These are phyloP conservation scores for Acanthamoeba sp. DNA, from an alignment of 208 protist genomes.

Conservation along the genomic window DNA sequence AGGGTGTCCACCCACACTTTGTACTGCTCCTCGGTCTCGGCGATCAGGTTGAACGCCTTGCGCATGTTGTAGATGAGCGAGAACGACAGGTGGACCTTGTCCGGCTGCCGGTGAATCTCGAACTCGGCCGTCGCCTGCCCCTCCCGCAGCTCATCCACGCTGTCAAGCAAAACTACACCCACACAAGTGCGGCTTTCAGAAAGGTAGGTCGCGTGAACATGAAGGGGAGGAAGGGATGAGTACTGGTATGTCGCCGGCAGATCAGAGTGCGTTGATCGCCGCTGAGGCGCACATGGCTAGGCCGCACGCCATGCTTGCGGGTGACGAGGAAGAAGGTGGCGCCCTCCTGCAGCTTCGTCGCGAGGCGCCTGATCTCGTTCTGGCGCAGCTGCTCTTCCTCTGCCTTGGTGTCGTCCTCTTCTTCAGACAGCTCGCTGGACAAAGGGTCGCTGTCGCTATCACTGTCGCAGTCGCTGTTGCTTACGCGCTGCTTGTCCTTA, in stretches of 20 bases:
- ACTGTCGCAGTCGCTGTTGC: neutral
- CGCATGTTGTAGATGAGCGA: constrained; percentile 51
- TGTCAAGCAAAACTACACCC: constrained; percentile 12
- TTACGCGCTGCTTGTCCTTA: constrained; percentile 10
- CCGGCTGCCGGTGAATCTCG: neutral
- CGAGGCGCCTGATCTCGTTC: neutral
- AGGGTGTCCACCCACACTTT: neutral
- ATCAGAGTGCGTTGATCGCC: constrained; percentile 10
- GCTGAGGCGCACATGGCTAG: constrained; percentile 27
- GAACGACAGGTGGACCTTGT: constrained; percentile 49
- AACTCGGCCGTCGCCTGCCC: constrained; percentile 38
- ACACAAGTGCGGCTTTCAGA: neutral
- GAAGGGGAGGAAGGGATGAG: neutral
- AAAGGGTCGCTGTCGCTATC: neutral
- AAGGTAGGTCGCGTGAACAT: neutral
- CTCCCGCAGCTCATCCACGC: constrained; percentile 31
- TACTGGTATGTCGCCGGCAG: constrained; percentile 12
- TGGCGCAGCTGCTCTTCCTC: neutral
- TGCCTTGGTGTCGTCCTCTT: neutral
- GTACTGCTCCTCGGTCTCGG: constrained; percentile 57
- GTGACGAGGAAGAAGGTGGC: constrained; percentile 13
- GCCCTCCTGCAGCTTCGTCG: constrained; percentile 24
- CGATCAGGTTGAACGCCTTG: constrained; percentile 57
- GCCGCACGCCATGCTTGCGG: neutral
- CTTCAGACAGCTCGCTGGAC: neutral